Evolutionary conservation across 2,329 filamentous ascomycete genomes (phyloP), one percentile per base, ranked within the genome.

Genomic region (Aspergillus tanneri): DNA sequence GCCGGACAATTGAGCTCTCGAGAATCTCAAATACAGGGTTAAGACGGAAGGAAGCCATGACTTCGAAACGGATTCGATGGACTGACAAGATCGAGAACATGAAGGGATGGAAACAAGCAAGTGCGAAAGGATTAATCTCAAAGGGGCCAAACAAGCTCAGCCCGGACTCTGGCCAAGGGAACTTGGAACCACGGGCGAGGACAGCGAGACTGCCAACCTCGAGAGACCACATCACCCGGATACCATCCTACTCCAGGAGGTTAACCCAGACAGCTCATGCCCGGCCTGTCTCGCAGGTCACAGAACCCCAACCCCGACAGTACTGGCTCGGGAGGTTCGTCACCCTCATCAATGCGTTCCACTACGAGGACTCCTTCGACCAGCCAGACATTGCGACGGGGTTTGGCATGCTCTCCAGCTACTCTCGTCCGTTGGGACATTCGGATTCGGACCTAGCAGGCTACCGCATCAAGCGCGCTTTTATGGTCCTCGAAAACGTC

Each of bases 301-400:
- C 47, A 24, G 51, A 52, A 28, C 42, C 61, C 10, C 55, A 65
- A 34, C 57, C 64, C 18, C 45, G 42, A 11, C 50, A 56, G 18
- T 67, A 65, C 49, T 68, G 65, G 65, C 54, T 67, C 2, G 65
- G 65, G 7, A 58, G 65, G 14, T 59, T 72, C 47, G 42, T 61
- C 25, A 62, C 64, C 14, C 51, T 66, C 36, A 53, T 59, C 36
- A 62, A 69, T 38, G 57, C 60, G 27, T 57, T 67, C 53, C 61
- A 64, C 28, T 61, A 65, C 39, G 62, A 64, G 42, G 65, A 66
- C 34, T 62, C 62, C 5, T 68, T 68, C 49, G 46, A 57, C 32
- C 49, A 59, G 37, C 61, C 64, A 14, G 63, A 65, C 44, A 54
- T 56, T 14, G 44, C 55, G 11, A 64, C 63, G 1, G 59, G 57